A percentile compares a stretch with the other conserved stretches of the same genome.
phyloP scores from a whole-genome alignment of 495 filamentous ascomycete genomes.

The Penicillium egyptiacum region DNA sequence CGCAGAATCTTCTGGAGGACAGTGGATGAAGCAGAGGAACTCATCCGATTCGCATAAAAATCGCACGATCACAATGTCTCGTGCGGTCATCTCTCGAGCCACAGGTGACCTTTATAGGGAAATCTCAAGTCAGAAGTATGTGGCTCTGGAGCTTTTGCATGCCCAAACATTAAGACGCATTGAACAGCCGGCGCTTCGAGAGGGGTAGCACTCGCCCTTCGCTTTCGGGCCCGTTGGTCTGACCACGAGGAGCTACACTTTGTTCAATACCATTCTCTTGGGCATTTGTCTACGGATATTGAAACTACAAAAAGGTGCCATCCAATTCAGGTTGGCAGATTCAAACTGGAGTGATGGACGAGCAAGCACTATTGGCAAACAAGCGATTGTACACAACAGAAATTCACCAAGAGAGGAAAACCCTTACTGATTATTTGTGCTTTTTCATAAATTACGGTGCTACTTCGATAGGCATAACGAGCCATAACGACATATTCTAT shows the following conservation, averaged over 20 bases:
- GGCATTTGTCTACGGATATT: background rate
- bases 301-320: background rate
- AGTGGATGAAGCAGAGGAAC: constrained; percentile 29
- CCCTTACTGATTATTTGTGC: background rate
- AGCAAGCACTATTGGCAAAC: background rate
- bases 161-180: background rate
- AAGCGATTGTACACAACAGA: too few species aligned
- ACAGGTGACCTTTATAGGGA: background rate
- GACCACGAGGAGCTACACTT: background rate
- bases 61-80: background rate
- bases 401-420: background rate
- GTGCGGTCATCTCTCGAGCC: background rate
- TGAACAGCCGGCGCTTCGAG: background rate
- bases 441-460: background rate
- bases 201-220: background rate
- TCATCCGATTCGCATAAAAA: background rate
- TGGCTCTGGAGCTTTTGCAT: background rate
- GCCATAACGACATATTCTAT: constrained; percentile 1
- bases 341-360: background rate
- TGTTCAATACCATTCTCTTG: background rate
- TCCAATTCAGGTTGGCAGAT: background rate
- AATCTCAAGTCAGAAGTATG: background rate
- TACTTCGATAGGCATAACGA: background rate
- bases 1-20: constrained; percentile 51
- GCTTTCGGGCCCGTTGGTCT: background rate